Conservation (phyloP, 306 rosid genomes). For the Cucurbita pepo region DNA sequence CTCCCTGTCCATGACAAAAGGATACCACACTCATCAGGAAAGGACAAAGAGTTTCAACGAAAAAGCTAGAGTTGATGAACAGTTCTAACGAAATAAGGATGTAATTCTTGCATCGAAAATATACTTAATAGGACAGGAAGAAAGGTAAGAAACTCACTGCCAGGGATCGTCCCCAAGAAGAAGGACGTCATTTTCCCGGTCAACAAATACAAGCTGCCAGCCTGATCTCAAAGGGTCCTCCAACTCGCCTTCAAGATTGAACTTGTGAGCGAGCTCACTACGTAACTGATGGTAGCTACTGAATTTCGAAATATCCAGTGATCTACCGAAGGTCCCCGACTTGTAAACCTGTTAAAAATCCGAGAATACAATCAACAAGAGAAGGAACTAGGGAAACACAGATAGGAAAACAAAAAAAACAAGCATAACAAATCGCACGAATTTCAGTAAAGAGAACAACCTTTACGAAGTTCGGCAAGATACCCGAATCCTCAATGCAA, state of each 20-base stretch:
- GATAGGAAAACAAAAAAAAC: not conserved
- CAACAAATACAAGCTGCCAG: slow-evolving; percentile 99
- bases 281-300: slow-evolving; percentile 77
- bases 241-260: slow-evolving; percentile 70
- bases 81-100: not conserved
- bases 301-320: slow-evolving; percentile 57
- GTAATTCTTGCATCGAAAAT: not conserved
- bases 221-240: slow-evolving; percentile 97
- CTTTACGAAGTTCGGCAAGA: slow-evolving; percentile 88
- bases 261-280: slow-evolving; percentile 74
- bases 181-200: slow-evolving; percentile 87
- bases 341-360: slow-evolving; percentile 27
- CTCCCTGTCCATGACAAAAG: slow-evolving; percentile 45
- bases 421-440: not conserved
- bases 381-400: not conserved
- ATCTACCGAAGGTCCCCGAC: slow-evolving; percentile 51
- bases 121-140: not conserved
- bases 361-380: not conserved
- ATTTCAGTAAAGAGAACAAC: slow-evolving; percentile 18
- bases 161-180: slow-evolving; percentile 74
- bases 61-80: not conserved
- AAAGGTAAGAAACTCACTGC: slow-evolving; percentile 28
- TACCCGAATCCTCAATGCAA: slow-evolving; percentile 56
- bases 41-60: not conserved
- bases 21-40: not conserved